These are phyloP conservation scores for Mortierella alpina DNA, from an alignment of 192 early-diverging fungal species.

Conservation along the genomic window DNA sequence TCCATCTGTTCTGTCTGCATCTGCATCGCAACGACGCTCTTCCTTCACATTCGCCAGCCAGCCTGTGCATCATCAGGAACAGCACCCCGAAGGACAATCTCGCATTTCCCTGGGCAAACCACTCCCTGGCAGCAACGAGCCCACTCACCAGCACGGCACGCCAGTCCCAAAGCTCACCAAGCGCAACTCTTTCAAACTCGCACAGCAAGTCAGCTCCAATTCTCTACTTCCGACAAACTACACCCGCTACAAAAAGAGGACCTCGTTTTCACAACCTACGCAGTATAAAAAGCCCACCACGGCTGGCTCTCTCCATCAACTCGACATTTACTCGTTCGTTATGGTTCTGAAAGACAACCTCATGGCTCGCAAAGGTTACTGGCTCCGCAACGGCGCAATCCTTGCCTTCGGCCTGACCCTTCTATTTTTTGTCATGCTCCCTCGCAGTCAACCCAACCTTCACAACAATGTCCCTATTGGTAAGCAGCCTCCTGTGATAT, in stretches of 20 bases:
- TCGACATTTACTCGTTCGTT: conserved; percentile 9
- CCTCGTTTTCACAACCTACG: not conserved
- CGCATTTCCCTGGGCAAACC: not conserved
- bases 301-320: not conserved
- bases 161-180: conserved; percentile 10
- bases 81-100: not conserved
- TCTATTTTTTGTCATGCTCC: conserved; percentile 50
- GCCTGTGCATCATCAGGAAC: not conserved
- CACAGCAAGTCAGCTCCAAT: conserved; percentile 32
- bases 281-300: not conserved
- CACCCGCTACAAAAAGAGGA: conserved; percentile 15
- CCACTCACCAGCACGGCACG: not conserved
- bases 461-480: conserved; percentile 27
- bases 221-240: conserved; percentile 38
- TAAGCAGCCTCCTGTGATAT: not conserved
- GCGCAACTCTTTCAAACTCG: conserved; percentile 28
- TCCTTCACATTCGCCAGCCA: not conserved
- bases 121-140: not conserved
- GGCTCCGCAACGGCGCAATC: conserved; percentile 51
- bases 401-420: conserved; percentile 41
- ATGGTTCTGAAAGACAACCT: conserved; percentile 40
- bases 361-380: conserved; percentile 54
- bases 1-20: too few relatives aligned
- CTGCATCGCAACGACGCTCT: not conserved
- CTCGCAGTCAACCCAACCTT: conserved; percentile 32